phyloP scores from a whole-genome alignment of 768 basidiomycete species.

The Agrocybe pediades region DNA sequence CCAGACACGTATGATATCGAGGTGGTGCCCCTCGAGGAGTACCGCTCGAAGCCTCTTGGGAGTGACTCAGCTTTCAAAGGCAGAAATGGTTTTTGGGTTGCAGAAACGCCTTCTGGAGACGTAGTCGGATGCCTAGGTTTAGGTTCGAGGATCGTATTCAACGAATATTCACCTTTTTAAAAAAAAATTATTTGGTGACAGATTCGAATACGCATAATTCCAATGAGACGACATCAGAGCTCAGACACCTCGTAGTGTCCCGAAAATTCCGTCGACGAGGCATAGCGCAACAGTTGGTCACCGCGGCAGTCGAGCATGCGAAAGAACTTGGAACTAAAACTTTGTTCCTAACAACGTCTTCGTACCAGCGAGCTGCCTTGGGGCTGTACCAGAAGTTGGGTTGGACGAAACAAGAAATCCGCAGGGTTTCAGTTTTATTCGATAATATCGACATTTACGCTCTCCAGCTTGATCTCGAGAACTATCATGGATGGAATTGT shows the following conservation, averaged over 20 bases:
- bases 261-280: background rate
- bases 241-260: slow-evolving; percentile 5
- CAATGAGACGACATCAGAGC: background rate
- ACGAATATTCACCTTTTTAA: background rate
- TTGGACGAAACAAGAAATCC: slow-evolving; percentile 1
- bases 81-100: slow-evolving; percentile 9
- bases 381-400: slow-evolving; percentile 19
- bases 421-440: background rate
- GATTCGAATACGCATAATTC: background rate
- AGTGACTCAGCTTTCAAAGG: slow-evolving; percentile 1
- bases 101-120: background rate
- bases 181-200: background rate
- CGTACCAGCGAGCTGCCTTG: slow-evolving; percentile 15
- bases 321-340: background rate
- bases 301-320: background rate
- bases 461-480: too few species aligned
- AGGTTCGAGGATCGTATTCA: background rate
- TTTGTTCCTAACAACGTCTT: slow-evolving; percentile 17
- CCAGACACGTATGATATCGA: background rate
- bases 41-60: background rate
- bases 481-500: too few species aligned
- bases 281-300: background rate
- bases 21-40: background rate
- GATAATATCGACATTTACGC: too few species aligned
- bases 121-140: slow-evolving; percentile 8